phyloP scores from a whole-genome alignment of 2,329 filamentous ascomycete species.

The Chaetomium olivaceum region DNA sequence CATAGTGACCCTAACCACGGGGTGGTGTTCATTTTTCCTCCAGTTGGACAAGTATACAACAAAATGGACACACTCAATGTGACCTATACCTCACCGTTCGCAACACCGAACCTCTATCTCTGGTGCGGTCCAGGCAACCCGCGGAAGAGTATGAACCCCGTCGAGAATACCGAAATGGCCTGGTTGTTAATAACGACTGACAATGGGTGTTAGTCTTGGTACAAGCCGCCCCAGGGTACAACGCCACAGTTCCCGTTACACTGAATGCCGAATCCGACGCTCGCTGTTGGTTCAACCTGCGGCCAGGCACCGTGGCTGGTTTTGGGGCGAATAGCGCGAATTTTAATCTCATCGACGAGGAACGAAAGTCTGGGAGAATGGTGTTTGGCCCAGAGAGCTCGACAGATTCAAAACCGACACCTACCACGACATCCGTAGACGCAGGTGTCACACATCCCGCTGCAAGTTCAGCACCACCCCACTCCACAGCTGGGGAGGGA shows the following conservation, averaged over 20 bases:
- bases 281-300: conserved; percentile 24
- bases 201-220: neutral
- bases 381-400: conserved; percentile 8
- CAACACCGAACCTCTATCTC: conserved; percentile 18
- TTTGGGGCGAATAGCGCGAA: conserved; percentile 18
- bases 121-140: neutral
- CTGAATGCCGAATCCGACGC: conserved; percentile 21
- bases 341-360: conserved; percentile 20
- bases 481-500: neutral
- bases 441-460: no score
- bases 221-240: conserved; percentile 12
- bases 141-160: neutral
- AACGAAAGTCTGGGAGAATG: conserved; percentile 8
- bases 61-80: conserved; percentile 23
- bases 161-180: no score
- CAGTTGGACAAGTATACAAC: conserved; percentile 18
- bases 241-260: conserved; percentile 12
- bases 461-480: neutral
- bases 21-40: conserved; percentile 23
- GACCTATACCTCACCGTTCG: conserved; percentile 23
- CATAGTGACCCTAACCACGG: conserved; percentile 16
- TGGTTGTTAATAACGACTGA: neutral
- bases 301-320: conserved; percentile 13
- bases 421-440: neutral
- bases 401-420: neutral